phyloP scores from a whole-genome alignment of 2,329 filamentous ascomycete species.

The Neofusicoccum sp. region DNA sequence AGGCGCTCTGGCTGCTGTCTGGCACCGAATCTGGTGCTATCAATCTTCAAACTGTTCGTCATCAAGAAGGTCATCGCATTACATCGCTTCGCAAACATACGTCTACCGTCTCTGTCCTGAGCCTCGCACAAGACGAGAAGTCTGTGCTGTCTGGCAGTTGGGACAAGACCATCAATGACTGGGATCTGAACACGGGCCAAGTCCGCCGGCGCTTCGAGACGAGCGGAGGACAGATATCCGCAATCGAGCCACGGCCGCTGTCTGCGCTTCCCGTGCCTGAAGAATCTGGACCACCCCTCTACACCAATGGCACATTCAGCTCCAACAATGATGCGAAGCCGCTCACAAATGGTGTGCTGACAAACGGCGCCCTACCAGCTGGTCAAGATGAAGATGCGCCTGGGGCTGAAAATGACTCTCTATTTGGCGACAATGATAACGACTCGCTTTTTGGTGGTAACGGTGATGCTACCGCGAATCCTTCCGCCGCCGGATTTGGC shows the following conservation, averaged over 20 bases:
- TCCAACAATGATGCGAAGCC: conserved; percentile 68
- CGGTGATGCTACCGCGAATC: conserved; percentile 47
- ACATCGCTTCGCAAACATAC: conserved; percentile 77
- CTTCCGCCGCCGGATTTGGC: conserved; percentile 57
- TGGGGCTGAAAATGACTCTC: conserved; percentile 69
- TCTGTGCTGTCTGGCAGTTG: conserved; percentile 89
- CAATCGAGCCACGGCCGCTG: conserved; percentile 79
- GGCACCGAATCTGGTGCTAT: conserved; percentile 89
- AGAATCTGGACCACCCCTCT: conserved; percentile 58
- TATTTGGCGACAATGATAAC: conserved; percentile 73
- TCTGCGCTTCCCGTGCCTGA: conserved; percentile 73
- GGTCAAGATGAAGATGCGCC: conserved; percentile 53
- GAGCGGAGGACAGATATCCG: conserved; percentile 78
- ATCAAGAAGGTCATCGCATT: conserved; percentile 92
- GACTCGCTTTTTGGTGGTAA: conserved; percentile 89
- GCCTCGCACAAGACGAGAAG: conserved; percentile 77
- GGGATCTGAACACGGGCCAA: conserved; percentile 87
- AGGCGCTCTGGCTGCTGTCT: conserved; percentile 87
- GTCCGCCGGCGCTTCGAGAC: conserved; percentile 73
- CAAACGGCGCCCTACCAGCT: conserved; percentile 35
- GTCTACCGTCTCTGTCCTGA: conserved; percentile 86
- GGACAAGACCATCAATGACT: conserved; percentile 93
- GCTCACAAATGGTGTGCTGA: conserved; percentile 53
- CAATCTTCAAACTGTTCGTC: conserved; percentile 87
- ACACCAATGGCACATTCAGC: conserved; percentile 66